A percentile compares a stretch with the other conserved stretches of the same genome.
Conservation (phyloP, 108 stramenopile genomes). For the Skeletonema tropicum region DNA sequence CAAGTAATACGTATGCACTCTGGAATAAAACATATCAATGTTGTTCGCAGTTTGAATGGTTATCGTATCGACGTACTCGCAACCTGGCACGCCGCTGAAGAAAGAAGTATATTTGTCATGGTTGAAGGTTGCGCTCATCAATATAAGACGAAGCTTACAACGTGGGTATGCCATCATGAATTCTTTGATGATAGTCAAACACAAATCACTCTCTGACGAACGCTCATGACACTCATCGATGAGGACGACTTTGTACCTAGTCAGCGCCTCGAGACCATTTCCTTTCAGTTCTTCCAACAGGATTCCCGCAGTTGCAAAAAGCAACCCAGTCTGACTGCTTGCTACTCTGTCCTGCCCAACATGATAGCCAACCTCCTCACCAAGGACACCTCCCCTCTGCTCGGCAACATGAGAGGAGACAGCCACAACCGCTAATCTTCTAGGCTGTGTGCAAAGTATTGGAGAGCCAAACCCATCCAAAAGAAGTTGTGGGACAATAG, state of each 20-base stretch:
- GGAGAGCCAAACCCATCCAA: conserved; percentile 35
- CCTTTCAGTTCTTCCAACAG: conserved; percentile 50
- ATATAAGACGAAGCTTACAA: conserved; percentile 32
- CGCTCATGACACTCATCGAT: conserved; percentile 64
- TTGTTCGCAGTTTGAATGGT: conserved; percentile 45
- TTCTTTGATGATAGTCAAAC: conserved; percentile 38
- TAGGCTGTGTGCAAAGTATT: conserved; percentile 57
- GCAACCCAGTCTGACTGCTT: conserved; percentile 16
- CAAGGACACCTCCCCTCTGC: conserved; percentile 26
- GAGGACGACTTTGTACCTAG: conserved; percentile 43
- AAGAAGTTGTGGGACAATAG: conserved; percentile 43
- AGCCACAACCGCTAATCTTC: conserved; percentile 51
- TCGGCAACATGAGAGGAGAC: conserved; percentile 46
- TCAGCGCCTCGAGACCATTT: conserved; percentile 44
- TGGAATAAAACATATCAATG: conserved; percentile 33
- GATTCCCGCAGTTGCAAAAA: conserved; percentile 53
- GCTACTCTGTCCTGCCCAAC: conserved; percentile 43
- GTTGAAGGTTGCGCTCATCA: conserved; percentile 56
- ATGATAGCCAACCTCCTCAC: conserved; percentile 56
- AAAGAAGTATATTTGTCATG: conserved; percentile 39
- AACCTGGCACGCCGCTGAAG: conserved; percentile 41
- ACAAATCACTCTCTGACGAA: conserved; percentile 45
- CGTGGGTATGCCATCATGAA: conserved; percentile 41
- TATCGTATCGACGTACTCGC: conserved; percentile 49
- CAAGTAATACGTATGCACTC: conserved; percentile 47